phyloP scores from a whole-genome alignment of 108 stramenopile genomes.

The Asterionellopsis glacialis region DNA sequence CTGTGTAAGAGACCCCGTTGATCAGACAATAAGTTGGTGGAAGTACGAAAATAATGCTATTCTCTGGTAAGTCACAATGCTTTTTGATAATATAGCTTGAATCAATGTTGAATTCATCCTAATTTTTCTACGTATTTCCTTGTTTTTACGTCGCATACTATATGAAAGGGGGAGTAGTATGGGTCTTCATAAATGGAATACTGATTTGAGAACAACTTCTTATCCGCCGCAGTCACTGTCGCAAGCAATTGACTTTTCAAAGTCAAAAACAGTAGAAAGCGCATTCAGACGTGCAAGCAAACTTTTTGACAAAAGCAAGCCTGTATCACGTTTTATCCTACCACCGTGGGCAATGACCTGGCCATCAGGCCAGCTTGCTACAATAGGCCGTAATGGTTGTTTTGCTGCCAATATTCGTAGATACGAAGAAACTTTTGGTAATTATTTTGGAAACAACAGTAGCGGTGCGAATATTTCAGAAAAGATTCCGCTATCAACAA shows the following conservation, averaged over 20 bases:
- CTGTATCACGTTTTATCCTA: constrained; percentile 6
- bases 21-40: constrained; percentile 72
- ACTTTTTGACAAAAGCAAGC: constrained; percentile 9
- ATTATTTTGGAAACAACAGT: neutral
- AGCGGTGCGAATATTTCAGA: neutral
- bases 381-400: constrained; percentile 40
- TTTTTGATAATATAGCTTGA: constrained; percentile 2
- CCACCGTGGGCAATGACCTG: constrained; percentile 63
- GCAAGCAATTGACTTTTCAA: constrained; percentile 37
- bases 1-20: constrained; percentile 46
- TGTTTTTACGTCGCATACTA: too few species aligned
- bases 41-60: constrained; percentile 59
- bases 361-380: constrained; percentile 57
- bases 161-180: constrained; percentile 25
- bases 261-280: constrained; percentile 19
- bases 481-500: neutral
- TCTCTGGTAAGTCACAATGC: constrained; percentile 13
- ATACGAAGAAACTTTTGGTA: constrained; percentile 31
- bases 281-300: constrained; percentile 32
- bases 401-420: constrained; percentile 34
- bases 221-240: constrained; percentile 40
- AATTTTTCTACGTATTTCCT: neutral
- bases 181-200: constrained; percentile 43
- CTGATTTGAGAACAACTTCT: constrained; percentile 25
- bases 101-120: neutral